phyloP scores from a whole-genome alignment of 345 rosid genomes.

The Draba incana region DNA sequence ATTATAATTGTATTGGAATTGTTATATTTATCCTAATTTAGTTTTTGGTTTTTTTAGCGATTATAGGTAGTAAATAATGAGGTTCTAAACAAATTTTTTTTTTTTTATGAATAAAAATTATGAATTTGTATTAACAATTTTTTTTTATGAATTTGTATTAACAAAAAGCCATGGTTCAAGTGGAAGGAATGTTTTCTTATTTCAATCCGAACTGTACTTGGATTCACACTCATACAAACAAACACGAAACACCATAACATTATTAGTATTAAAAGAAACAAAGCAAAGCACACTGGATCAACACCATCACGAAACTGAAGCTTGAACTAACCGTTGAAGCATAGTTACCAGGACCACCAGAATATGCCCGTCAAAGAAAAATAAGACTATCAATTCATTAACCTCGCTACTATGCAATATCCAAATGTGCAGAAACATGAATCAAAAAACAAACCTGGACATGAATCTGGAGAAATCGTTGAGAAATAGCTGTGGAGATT shows the following conservation, averaged over 20 bases:
- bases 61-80: too few species aligned
- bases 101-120: too few species aligned
- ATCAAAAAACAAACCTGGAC: slow-evolving; percentile 35
- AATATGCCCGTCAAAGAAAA: slow-evolving; percentile 38
- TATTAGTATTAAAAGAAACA: slow-evolving; percentile 39
- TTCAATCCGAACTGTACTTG: slow-evolving; percentile 36
- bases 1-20: too few species aligned
- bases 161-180: too few species aligned
- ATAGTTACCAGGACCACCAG: slow-evolving; percentile 34
- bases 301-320: slow-evolving; percentile 40
- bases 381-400: not conserved
- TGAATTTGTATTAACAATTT: too few species aligned
- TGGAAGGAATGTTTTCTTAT: slow-evolving; percentile 6
- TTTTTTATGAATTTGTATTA: too few species aligned
- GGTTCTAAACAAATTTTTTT: too few species aligned
- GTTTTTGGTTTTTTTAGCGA: too few species aligned
- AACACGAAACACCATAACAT: slow-evolving; percentile 21
- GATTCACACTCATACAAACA: slow-evolving; percentile 28
- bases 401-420: not conserved
- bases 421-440: not conserved
- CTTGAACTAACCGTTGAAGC: slow-evolving; percentile 44
- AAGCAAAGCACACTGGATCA: slow-evolving; percentile 44
- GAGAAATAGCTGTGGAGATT: slow-evolving; percentile 46
- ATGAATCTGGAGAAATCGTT: too few species aligned
- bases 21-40: too few species aligned